A percentile compares a stretch with the other conserved stretches of the same genome.
Conservation (phyloP, 1,284 basidiomycete species). For the Trametes hirsuta region DNA sequence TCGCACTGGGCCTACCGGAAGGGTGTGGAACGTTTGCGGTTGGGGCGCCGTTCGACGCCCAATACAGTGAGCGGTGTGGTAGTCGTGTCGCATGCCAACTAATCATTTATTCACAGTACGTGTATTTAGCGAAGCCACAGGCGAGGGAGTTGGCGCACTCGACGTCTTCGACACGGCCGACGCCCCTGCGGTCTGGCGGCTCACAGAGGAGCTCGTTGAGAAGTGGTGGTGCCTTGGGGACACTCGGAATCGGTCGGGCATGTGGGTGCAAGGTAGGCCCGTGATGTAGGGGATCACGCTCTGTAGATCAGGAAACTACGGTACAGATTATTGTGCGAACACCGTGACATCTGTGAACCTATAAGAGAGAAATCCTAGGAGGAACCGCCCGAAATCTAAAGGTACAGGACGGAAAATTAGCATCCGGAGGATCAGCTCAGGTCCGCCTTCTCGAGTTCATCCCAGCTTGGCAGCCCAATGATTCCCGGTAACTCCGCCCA, state of each 20-base stretch:
- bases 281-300: not conserved
- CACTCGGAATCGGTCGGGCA: constrained; percentile 57
- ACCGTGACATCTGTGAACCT: not conserved
- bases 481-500: constrained; percentile 54
- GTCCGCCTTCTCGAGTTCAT: constrained; percentile 41
- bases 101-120: constrained; percentile 43
- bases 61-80: constrained; percentile 60
- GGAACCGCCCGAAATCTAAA: not conserved
- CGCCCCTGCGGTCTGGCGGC: constrained; percentile 31
- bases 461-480: constrained; percentile 50
- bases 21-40: constrained; percentile 60
- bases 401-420: not conserved
- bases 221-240: constrained; percentile 90
- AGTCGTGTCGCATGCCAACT: not conserved
- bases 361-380: not conserved
- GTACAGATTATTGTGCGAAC: not conserved
- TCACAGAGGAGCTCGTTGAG: constrained; percentile 66
- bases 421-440: constrained; percentile 18
- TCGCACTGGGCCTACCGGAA: constrained; percentile 58
- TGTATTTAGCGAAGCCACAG: constrained; percentile 44
- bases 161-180: constrained; percentile 61
- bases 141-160: constrained; percentile 58
- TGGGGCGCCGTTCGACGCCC: constrained; percentile 81
- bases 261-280: constrained; percentile 75
- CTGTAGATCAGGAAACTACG: not conserved